phyloP scores from a whole-genome alignment of 257 asterid genomes.

The Misopates orontium region DNA sequence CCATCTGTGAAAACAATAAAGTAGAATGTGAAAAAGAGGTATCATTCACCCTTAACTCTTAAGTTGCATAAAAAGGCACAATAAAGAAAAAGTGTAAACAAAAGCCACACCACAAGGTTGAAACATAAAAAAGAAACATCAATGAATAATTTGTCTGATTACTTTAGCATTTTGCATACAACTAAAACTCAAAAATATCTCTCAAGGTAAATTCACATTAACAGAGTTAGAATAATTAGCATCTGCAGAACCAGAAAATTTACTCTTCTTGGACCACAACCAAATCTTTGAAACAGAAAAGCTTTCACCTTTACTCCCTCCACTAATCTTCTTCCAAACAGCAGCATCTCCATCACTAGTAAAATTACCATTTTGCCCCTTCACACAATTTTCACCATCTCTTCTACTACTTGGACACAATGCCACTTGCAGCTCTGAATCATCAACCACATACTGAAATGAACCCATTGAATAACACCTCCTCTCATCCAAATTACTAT shows the following conservation, averaged over 20 bases:
- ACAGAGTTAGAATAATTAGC: slow-evolving; percentile 43
- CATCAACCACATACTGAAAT: slow-evolving; percentile 84
- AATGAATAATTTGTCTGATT: not conserved
- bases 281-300: slow-evolving; percentile 96
- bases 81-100: not conserved
- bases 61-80: not conserved
- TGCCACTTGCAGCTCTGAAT: slow-evolving; percentile 80
- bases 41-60: not conserved
- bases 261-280: slow-evolving; percentile 92
- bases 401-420: slow-evolving; percentile 42
- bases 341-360: slow-evolving; percentile 43
- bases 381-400: slow-evolving; percentile 31
- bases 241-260: slow-evolving; percentile 43
- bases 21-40: not conserved
- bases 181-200: too few relatives aligned
- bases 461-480: slow-evolving; percentile 99
- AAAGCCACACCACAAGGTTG: not conserved
- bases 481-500: slow-evolving; percentile 69
- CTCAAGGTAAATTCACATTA: slow-evolving; percentile 25
- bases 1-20: too few relatives aligned
- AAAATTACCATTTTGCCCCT: slow-evolving; percentile 55
- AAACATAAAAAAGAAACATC: not conserved
- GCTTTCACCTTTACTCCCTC: slow-evolving; percentile 86
- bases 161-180: too few relatives aligned
- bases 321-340: slow-evolving; percentile 68